Percentiles rank a stretch among this genome's conserved stretches.
phyloP scores from a whole-genome alignment of 208 protist genomes.

The Trypanosoma platydactyli region DNA sequence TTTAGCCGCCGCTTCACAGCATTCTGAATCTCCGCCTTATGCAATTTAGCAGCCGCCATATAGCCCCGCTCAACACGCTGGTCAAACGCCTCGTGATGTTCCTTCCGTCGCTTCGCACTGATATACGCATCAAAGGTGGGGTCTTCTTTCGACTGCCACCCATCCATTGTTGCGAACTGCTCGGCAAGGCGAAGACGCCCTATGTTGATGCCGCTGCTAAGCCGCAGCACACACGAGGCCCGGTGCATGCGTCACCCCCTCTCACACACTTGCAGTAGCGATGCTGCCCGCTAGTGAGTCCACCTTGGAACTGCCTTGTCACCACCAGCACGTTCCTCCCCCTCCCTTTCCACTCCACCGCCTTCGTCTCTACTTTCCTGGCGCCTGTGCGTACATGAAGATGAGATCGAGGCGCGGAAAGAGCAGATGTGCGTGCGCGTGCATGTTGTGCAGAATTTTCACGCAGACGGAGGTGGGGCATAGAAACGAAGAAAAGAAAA shows the following conservation, averaged over 20 bases:
- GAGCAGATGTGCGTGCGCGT: too few relatives aligned
- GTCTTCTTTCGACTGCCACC: slow-evolving; percentile 66
- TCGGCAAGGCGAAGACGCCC: slow-evolving; percentile 64
- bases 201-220: slow-evolving; percentile 60
- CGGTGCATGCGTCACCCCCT: too few relatives aligned
- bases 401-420: too few relatives aligned
- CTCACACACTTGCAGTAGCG: too few relatives aligned
- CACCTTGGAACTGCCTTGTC: too few relatives aligned
- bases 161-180: slow-evolving; percentile 83
- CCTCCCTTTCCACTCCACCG: too few relatives aligned
- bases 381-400: too few relatives aligned
- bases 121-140: slow-evolving; percentile 79
- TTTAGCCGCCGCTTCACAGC: slow-evolving; percentile 75
- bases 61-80: slow-evolving; percentile 86
- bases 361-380: too few relatives aligned
- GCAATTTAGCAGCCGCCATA: slow-evolving; percentile 46
- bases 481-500: slow-evolving; percentile 16
- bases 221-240: slow-evolving; percentile 20
- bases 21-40: slow-evolving; percentile 82
- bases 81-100: slow-evolving; percentile 82
- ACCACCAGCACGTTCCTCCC: not conserved
- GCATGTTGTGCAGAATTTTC: too few relatives aligned
- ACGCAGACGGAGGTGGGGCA: not conserved
- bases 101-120: slow-evolving; percentile 54
- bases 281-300: too few relatives aligned